These are phyloP conservation scores for Aspergillus hancockii DNA, from an alignment of 495 filamentous ascomycete species.

Conservation along the genomic window DNA sequence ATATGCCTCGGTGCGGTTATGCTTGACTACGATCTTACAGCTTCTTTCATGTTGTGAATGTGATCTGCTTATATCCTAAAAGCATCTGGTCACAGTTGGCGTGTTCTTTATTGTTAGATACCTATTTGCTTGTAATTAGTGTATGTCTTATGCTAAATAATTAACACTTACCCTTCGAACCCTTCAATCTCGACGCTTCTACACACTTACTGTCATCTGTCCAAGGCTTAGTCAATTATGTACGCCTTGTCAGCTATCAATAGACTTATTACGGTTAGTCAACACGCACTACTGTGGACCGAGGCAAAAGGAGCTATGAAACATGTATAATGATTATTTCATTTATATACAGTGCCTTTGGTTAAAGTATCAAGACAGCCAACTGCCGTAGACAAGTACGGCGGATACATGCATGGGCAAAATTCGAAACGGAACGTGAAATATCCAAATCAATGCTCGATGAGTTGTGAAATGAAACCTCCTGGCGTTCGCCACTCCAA, in stretches of 20 bases:
- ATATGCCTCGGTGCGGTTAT: constrained; percentile 4
- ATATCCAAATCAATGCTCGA: not conserved
- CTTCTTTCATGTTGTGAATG: not conserved
- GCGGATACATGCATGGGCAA: not conserved
- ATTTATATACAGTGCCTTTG: not conserved
- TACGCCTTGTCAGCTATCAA: not conserved
- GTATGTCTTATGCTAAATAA: constrained; percentile 9
- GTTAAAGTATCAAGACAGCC: not conserved
- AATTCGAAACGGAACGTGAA: not conserved
- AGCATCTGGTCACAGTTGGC: constrained; percentile 14
- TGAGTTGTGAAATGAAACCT: not conserved
- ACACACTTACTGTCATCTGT: not conserved
- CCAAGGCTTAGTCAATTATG: not conserved
- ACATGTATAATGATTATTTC: not conserved
- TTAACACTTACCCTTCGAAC: not conserved
- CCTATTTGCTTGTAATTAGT: constrained; percentile 43
- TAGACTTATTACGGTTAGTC: not conserved
- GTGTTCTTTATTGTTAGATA: constrained; percentile 37
- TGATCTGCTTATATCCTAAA: constrained; percentile 6
- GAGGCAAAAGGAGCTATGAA: not conserved
- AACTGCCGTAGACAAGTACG: not conserved
- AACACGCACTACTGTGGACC: not conserved
- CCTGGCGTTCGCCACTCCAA: not conserved
- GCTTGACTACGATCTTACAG: not conserved
- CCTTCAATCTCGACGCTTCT: not conserved